Evolutionary conservation across 306 rosid genomes (phyloP).

Genomic region (Senna siamea): DNA sequence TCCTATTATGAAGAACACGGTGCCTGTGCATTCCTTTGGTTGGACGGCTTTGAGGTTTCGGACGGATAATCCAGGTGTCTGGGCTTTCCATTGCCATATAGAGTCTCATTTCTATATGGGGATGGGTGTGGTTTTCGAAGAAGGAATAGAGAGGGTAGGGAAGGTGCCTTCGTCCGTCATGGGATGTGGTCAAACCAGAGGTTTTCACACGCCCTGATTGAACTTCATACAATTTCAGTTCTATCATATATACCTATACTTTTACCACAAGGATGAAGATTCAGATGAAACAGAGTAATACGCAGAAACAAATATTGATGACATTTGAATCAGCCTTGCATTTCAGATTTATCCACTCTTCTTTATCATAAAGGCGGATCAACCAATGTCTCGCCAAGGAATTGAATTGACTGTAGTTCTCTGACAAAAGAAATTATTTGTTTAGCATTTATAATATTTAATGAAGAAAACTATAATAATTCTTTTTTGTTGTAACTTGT

Average conservation of each 20-base stretch:
- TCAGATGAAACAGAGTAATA: not conserved
- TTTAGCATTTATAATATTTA: no score
- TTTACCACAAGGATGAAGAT: not conserved
- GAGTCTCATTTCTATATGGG: constrained; percentile 90
- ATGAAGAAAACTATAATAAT: no score
- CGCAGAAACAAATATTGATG: no score
- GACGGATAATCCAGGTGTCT: constrained; percentile 79
- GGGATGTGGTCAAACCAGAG: constrained; percentile 76
- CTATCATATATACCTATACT: no score
- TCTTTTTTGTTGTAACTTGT: no score
- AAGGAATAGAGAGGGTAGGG: constrained; percentile 72
- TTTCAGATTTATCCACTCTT: no score
- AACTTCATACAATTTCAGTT: constrained; percentile 3
- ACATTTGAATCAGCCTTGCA: no score
- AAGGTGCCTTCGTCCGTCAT: constrained; percentile 70
- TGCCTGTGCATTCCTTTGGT: constrained; percentile 68
- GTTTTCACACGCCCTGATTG: constrained; percentile 41
- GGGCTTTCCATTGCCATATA: constrained; percentile 95
- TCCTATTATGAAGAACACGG: constrained; percentile 87
- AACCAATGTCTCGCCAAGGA: no score
- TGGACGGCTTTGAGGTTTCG: constrained; percentile 91
- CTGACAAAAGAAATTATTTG: no score
- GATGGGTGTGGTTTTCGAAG: constrained; percentile 87
- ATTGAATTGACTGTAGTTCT: not conserved
- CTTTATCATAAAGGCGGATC: no score